These are phyloP conservation scores for Trichoderma endophyticum DNA, from an alignment of 2,329 filamentous ascomycete genomes.

Conservation along the genomic window DNA sequence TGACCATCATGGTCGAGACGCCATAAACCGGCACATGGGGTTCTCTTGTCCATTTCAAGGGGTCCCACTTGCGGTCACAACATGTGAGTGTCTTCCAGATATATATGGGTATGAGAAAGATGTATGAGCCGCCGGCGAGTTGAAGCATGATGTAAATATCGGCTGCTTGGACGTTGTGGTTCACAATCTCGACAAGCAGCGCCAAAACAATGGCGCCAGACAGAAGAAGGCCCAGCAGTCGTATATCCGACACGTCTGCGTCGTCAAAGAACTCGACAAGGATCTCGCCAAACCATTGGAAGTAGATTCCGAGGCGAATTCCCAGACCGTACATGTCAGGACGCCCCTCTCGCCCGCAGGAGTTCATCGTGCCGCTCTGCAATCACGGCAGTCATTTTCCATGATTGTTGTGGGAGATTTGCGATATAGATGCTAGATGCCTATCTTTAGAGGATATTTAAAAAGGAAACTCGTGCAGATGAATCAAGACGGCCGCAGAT, in stretches of 20 bases:
- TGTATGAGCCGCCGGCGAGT: slow-evolving; percentile 31
- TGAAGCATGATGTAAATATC: slow-evolving; percentile 15
- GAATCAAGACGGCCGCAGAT: slow-evolving; percentile 20
- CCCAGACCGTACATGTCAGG: slow-evolving; percentile 36
- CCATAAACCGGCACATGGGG: slow-evolving; percentile 27
- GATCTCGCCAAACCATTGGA: slow-evolving; percentile 36
- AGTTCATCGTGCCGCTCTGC: slow-evolving; percentile 19
- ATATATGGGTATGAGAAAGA: slow-evolving; percentile 34
- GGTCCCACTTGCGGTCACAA: slow-evolving; percentile 32
- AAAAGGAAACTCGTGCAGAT: too few relatives aligned
- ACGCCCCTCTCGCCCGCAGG: slow-evolving; percentile 28
- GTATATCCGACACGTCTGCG: slow-evolving; percentile 28
- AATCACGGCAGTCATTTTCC: background rate
- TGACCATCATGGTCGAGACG: slow-evolving; percentile 26
- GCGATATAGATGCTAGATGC: background rate
- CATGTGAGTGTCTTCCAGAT: slow-evolving; percentile 33
- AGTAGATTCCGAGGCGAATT: slow-evolving; percentile 35
- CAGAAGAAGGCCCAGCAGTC: slow-evolving; percentile 33
- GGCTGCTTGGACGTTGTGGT: slow-evolving; percentile 21
- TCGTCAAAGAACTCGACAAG: slow-evolving; percentile 33
- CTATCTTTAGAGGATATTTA: background rate
- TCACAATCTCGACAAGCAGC: slow-evolving; percentile 29
- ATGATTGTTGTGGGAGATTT: background rate
- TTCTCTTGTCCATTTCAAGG: slow-evolving; percentile 30
- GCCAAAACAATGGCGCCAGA: slow-evolving; percentile 29